These are phyloP conservation scores for Suhomyces choctaworum DNA, from an alignment of 1,139 yeast species.

Conservation along the genomic window DNA sequence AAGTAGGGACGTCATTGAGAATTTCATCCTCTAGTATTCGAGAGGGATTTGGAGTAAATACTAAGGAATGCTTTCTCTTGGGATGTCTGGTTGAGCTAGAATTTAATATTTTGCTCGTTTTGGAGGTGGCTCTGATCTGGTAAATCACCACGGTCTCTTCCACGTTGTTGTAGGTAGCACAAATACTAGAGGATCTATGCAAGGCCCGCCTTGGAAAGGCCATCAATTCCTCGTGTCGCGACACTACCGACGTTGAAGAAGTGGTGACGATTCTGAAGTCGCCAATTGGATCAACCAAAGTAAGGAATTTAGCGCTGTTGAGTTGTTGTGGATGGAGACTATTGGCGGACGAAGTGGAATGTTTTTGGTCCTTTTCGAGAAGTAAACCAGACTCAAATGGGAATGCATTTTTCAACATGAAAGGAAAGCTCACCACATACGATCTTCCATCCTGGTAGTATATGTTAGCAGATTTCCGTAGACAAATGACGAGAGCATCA, in stretches of 20 bases:
- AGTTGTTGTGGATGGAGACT: conserved; percentile 25
- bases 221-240: conserved; percentile 56
- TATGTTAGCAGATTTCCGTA: conserved; percentile 52
- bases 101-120: conserved; percentile 19
- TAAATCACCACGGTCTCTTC: conserved; percentile 50
- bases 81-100: conserved; percentile 17
- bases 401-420: conserved; percentile 54
- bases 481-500: conserved; percentile 49
- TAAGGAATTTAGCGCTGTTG: conserved; percentile 50
- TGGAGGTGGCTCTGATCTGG: conserved; percentile 48
- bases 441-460: conserved; percentile 60
- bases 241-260: conserved; percentile 67
- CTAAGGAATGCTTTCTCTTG: conserved; percentile 30
- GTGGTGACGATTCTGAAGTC: conserved; percentile 69
- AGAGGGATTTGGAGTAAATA: conserved; percentile 44
- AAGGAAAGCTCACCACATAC: conserved; percentile 64
- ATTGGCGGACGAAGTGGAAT: conserved; percentile 13
- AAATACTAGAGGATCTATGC: conserved; percentile 38
- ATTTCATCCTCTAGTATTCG: conserved; percentile 47
- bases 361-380: conserved; percentile 48
- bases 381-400: conserved; percentile 66
- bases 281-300: conserved; percentile 67
- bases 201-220: conserved; percentile 47
- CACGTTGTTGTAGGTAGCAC: conserved; percentile 53
- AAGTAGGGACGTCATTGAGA: conserved; percentile 17